Conservation (phyloP, 73 alveolate genomes). For the Tetrahymena malaccensis region DNA sequence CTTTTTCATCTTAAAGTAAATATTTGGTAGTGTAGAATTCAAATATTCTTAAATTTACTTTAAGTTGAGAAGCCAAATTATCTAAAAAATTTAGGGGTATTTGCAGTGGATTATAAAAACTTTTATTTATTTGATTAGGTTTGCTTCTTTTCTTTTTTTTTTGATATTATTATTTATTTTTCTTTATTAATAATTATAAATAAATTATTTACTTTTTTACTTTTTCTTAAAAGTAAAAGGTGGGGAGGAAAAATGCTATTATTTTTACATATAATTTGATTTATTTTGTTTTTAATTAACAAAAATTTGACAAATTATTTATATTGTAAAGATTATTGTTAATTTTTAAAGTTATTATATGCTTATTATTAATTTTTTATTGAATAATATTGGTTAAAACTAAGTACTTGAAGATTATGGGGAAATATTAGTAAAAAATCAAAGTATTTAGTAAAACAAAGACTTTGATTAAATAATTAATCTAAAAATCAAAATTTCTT, state of each 20-base stretch:
- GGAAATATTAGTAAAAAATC: too few species aligned
- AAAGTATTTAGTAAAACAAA: too few species aligned
- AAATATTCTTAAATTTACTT: background rate
- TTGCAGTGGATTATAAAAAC: background rate
- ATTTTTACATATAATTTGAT: too few species aligned
- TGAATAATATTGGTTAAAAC: too few species aligned
- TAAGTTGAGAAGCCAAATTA: background rate
- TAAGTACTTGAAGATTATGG: too few species aligned
- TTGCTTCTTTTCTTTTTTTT: background rate
- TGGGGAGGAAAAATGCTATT: background rate
- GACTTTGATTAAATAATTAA: too few species aligned
- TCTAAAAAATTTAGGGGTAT: background rate
- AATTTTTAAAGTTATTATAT: too few species aligned
- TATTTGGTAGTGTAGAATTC: background rate
- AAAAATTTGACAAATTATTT: too few species aligned
- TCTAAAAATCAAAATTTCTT: too few species aligned
- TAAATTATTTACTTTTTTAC: background rate
- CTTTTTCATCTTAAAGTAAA: background rate
- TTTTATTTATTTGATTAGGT: background rate
- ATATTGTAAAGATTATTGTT: too few species aligned
- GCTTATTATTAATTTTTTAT: too few species aligned
- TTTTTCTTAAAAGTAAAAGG: background rate
- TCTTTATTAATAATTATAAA: background rate
- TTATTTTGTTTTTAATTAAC: too few species aligned
- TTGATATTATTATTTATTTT: background rate